These are phyloP conservation scores for Daldinia bambusicola DNA, from an alignment of 495 filamentous ascomycete species.

Conservation along the genomic window DNA sequence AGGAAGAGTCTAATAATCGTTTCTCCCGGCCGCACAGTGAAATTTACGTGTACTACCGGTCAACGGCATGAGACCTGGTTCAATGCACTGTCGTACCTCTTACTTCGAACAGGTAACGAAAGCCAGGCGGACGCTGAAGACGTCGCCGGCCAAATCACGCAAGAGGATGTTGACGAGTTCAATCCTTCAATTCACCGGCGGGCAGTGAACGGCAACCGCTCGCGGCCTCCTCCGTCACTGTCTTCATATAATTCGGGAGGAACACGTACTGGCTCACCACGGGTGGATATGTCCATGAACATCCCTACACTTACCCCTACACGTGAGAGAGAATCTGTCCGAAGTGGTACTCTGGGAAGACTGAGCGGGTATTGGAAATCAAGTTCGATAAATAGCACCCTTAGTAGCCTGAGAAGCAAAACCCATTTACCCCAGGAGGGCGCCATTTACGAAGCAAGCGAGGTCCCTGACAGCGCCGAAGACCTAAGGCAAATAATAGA, in stretches of 20 bases:
- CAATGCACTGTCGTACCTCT: conserved; percentile 93
- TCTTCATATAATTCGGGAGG: conserved; percentile 85
- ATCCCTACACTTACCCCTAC: conserved; percentile 61
- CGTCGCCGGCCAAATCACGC: conserved; percentile 65
- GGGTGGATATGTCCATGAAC: conserved; percentile 52
- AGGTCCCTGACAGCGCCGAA: conserved; percentile 80
- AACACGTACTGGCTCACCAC: conserved; percentile 68
- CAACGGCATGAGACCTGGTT: conserved; percentile 98
- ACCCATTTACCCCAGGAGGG: conserved; percentile 57
- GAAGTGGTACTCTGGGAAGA: conserved; percentile 54
- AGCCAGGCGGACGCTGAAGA: conserved; percentile 67
- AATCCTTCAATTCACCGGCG: conserved; percentile 74
- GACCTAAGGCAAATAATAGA: conserved; percentile 81
- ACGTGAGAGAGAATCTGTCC: conserved; percentile 51
- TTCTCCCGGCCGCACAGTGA: conserved; percentile 85
- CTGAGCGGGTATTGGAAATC: conserved; percentile 60
- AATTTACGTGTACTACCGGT: conserved; percentile 92
- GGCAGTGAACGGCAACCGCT: conserved; percentile 48
- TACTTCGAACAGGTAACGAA: conserved; percentile 75
- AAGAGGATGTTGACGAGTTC: conserved; percentile 89
- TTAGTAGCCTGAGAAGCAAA: conserved; percentile 57
- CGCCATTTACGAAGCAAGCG: conserved; percentile 74
- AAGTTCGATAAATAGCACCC: conserved; percentile 53
- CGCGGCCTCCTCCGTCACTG: conserved; percentile 70
- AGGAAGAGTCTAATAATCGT: conserved; percentile 90